These are phyloP conservation scores for barley (Hordeum vulgare) DNA, from an alignment of 176 grass and related monocot genomes.

Conservation along the genomic window MorexV3_pseudomolecules_assembly NC_058520.1:359699694-359700193, in stretches of 20 bases:
- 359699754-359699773: not conserved
- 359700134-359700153: slow-evolving; percentile 95
- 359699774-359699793: not conserved
- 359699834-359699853: not conserved
- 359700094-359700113: slow-evolving; percentile 86
- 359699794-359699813: not conserved
- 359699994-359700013: slow-evolving; percentile 85
- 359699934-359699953: not conserved
- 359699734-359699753: not conserved
- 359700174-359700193: slow-evolving; percentile 98
- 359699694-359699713: not conserved
- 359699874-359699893: not conserved
- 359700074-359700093: slow-evolving; percentile 84
- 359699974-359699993: not conserved
- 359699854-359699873: not conserved
- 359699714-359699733: not conserved
- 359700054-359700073: slow-evolving; percentile 96
- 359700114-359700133: slow-evolving; percentile 86
- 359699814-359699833: not conserved
- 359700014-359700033: slow-evolving; percentile 99
- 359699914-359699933: not conserved
- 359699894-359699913: not conserved
- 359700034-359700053: slow-evolving; percentile 75
- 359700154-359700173: slow-evolving; percentile 70
- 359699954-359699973: not conserved